Conservation (phyloP, 768 basidiomycete species). For the Rhodosporidiobolus odoratus region DNA sequence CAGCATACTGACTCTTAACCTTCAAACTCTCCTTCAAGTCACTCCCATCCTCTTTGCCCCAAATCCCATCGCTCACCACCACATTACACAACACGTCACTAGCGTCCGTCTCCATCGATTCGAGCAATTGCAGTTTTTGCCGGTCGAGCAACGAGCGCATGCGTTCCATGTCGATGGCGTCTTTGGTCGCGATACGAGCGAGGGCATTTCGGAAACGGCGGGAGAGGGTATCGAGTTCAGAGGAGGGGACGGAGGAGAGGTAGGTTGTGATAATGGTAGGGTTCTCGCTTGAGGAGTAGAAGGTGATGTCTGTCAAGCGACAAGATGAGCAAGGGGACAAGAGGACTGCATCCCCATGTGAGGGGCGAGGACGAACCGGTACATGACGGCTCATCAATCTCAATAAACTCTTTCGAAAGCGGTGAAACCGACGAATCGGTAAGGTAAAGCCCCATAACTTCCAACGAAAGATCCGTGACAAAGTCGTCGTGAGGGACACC, state of each 20-base stretch:
- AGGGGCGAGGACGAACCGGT: slow-evolving; percentile 51
- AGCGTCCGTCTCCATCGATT: slow-evolving; percentile 73
- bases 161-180: slow-evolving; percentile 82
- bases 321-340: slow-evolving; percentile 13
- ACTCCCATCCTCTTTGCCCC: slow-evolving; percentile 74
- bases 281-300: slow-evolving; percentile 68
- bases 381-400: slow-evolving; percentile 81
- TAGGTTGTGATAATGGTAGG: slow-evolving; percentile 69
- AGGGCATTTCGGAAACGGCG: slow-evolving; percentile 65
- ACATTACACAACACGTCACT: slow-evolving; percentile 70
- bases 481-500: slow-evolving; percentile 71
- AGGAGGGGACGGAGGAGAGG: slow-evolving; percentile 74
- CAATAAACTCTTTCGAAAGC: slow-evolving; percentile 74
- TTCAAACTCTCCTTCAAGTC: slow-evolving; percentile 68
- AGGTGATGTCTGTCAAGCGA: slow-evolving; percentile 57
- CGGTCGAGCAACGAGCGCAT: slow-evolving; percentile 80
- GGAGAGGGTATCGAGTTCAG: slow-evolving; percentile 68
- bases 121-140: slow-evolving; percentile 75
- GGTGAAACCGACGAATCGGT: slow-evolving; percentile 58
- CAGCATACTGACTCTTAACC: slow-evolving; percentile 67
- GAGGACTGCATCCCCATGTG: not conserved
- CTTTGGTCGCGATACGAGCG: slow-evolving; percentile 57
- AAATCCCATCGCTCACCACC: slow-evolving; percentile 73
- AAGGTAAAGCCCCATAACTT: slow-evolving; percentile 78
- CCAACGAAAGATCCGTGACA: slow-evolving; percentile 73